Evolutionary conservation across 1,284 basidiomycete genomes (phyloP).

Genomic region (Bondarzewia mesenterica): DNA sequence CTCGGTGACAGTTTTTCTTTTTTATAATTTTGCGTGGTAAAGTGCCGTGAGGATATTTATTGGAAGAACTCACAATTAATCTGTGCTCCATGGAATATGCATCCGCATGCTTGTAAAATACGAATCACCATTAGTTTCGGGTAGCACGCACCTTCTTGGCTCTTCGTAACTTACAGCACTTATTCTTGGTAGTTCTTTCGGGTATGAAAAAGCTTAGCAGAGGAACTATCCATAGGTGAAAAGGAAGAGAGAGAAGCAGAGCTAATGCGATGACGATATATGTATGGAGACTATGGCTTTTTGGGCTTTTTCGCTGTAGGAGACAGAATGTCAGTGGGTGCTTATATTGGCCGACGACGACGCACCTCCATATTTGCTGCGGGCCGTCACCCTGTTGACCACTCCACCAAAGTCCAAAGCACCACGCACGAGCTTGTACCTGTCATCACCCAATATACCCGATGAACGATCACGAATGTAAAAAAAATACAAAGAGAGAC

Average conservation of each 20-base stretch:
- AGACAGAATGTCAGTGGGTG: slow-evolving; percentile 7
- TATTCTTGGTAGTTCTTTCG: not conserved
- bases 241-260: not conserved
- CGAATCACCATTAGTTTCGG: not conserved
- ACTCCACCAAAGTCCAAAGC: slow-evolving; percentile 91
- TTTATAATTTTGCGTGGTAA: too few species aligned
- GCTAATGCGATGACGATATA: not conserved
- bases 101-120: too few species aligned
- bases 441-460: too few species aligned
- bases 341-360: slow-evolving; percentile 13
- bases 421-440: slow-evolving; percentile 94
- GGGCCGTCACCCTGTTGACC: slow-evolving; percentile 70
- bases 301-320: slow-evolving; percentile 79
- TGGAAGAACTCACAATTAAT: too few species aligned
- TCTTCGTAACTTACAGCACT: not conserved
- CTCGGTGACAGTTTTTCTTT: too few species aligned
- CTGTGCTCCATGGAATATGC: too few species aligned
- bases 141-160: not conserved
- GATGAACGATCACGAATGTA: slow-evolving; percentile 3
- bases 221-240: not conserved
- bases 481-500: slow-evolving; percentile 21
- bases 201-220: too few species aligned
- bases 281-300: slow-evolving; percentile 32
- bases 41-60: too few species aligned
- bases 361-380: slow-evolving; percentile 93